Percentiles rank a stretch among this genome's conserved stretches.
These are phyloP conservation scores for Chimonanthus praecox DNA, from an alignment of 164 flowering plant genomes.

Conservation along the genomic window DNA sequence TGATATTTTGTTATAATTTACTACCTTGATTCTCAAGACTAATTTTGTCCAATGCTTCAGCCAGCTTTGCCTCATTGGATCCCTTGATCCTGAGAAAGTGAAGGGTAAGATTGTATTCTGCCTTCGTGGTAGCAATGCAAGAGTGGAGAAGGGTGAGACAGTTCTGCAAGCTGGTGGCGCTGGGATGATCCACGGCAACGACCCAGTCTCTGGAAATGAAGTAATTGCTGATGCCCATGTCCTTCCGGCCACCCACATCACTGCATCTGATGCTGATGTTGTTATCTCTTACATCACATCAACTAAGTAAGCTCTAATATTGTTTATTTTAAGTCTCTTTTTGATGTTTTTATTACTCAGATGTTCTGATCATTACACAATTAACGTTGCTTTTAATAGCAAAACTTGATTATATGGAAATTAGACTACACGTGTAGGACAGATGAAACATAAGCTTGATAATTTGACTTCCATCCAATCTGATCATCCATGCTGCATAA, in stretches of 20 bases:
- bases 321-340: background rate
- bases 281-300: slow-evolving; percentile 45
- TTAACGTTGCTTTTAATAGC: too few species aligned
- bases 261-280: slow-evolving; percentile 27
- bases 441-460: background rate
- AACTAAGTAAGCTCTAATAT: slow-evolving; percentile 23
- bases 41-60: background rate
- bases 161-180: slow-evolving; percentile 39
- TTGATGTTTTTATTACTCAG: background rate
- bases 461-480: background rate
- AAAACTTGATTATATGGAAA: background rate
- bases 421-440: background rate
- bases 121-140: slow-evolving; percentile 31
- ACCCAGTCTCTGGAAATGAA: slow-evolving; percentile 25
- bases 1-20: background rate
- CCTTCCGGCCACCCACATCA: slow-evolving; percentile 47
- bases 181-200: slow-evolving; percentile 54
- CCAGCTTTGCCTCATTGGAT: slow-evolving; percentile 20
- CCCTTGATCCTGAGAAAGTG: slow-evolving; percentile 45
- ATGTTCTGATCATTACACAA: too few species aligned
- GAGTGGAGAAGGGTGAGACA: slow-evolving; percentile 44
- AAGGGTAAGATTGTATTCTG: slow-evolving; percentile 60
- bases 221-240: slow-evolving; percentile 38
- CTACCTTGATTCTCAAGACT: background rate
- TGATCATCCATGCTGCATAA: background rate